Evolutionary conservation across 2,329 filamentous ascomycete species (phyloP).

Genomic region (Aspergillus felis): DNA sequence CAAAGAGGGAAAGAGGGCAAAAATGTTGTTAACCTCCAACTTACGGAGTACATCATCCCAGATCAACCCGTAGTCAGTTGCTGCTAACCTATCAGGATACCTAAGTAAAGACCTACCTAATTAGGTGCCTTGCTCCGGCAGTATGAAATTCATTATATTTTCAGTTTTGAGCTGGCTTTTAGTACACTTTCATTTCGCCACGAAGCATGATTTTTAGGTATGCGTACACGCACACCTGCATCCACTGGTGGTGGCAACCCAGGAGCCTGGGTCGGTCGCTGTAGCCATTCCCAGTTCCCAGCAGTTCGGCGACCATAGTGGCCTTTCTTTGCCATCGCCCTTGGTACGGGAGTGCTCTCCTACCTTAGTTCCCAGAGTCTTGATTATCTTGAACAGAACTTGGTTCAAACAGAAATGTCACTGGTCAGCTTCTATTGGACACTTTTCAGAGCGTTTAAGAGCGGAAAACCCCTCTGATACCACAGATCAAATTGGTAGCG

Average conservation of each 20-base stretch:
- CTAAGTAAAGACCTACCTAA: background rate
- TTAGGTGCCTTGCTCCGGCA: background rate
- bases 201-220: background rate
- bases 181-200: background rate
- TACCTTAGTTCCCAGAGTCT: background rate
- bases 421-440: background rate
- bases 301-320: background rate
- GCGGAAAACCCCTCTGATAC: background rate
- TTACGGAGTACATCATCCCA: too few relatives aligned
- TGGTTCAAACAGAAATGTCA: background rate
- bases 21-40: background rate
- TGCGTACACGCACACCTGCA: conserved; percentile 11
- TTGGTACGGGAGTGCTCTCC: background rate
- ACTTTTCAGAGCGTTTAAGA: background rate
- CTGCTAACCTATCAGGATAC: too few relatives aligned
- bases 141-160: background rate
- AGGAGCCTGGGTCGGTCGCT: conserved; percentile 2
- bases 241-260: conserved; percentile 17
- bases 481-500: background rate
- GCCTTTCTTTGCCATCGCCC: background rate
- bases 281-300: background rate
- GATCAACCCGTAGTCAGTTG: too few relatives aligned
- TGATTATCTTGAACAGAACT: background rate
- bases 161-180: background rate
- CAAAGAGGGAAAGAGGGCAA: background rate